Base-by-base conservation (phyloP, 2,329 filamentous ascomycete genomes). In the Microsporum canis region DNA sequence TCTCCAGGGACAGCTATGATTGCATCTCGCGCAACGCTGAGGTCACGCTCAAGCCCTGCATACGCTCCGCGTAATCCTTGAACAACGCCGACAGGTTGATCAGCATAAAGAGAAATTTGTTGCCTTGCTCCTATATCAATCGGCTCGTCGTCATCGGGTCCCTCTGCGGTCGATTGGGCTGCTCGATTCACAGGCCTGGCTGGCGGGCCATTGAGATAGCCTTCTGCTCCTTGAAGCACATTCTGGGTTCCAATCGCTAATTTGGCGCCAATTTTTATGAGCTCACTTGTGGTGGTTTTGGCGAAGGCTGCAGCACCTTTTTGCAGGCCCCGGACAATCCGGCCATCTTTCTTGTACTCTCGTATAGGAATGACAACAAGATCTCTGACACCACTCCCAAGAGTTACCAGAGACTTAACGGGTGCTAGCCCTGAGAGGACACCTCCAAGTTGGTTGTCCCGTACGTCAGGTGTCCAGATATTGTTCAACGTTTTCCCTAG, bases 391-490 rank as follows among this genome's bases (percentile, higher is more conserved):
- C 92, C 92, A 61, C 86, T 88, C 34, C 91, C 90, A 6, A 99
- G 89, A 66, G 95, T 96, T 58, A 95, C 92, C 1, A 99, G 77
- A 1, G 90, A 90, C 12, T 91, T 85, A n/a, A 97, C 86, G 0
- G 91, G 89, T 0, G 91, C 91, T 4, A 99, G 79, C 23, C 94
- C 94, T 2, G 91, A 89, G 39, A 99, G 81, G 0, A 99, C 88
- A 1, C 88, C 86, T 0, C 91, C 90, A 3, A 99, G 85, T 72
- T 99, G 94, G 66, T 92, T 95, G 14, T 82, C 79, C 71, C 88
- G 90, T 60, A 99, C 88, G 70, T 99, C 92, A 0, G 91, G 91
- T 82, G 87, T 95, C 94, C 94, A 99, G 49, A 96, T 89, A 70
- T 95, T 90, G 70, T 97, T 97, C 38, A 99, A 82, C 1, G 87